Evolutionary conservation across 208 protist genomes (phyloP).

Genomic region (Leishmania guyanensis): DNA sequence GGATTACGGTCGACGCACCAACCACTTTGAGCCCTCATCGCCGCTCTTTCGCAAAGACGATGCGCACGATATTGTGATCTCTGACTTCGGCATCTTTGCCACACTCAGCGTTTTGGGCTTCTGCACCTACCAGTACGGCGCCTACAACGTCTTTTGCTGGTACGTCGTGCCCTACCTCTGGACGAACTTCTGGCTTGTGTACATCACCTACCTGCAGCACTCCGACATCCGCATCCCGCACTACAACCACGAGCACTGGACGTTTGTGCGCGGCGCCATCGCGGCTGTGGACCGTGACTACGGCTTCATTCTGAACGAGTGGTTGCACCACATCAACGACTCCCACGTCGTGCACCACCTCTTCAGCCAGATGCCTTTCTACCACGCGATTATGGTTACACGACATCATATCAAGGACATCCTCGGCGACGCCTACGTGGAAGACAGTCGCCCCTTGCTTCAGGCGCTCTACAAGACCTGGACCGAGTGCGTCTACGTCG

Average conservation of each 20-base stretch:
- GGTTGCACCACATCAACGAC: slow-evolving; percentile 94
- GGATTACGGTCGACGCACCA: slow-evolving; percentile 67
- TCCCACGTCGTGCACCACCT: slow-evolving; percentile 95
- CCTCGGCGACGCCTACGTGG: slow-evolving; percentile 72
- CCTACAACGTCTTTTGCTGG: slow-evolving; percentile 65
- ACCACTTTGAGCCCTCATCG: slow-evolving; percentile 85
- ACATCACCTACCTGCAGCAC: slow-evolving; percentile 95
- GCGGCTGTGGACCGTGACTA: slow-evolving; percentile 92
- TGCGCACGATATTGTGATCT: slow-evolving; percentile 63
- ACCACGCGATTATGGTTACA: slow-evolving; percentile 91
- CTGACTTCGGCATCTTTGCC: slow-evolving; percentile 70
- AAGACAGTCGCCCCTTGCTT: slow-evolving; percentile 54
- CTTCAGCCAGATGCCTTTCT: slow-evolving; percentile 94
- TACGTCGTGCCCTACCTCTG: slow-evolving; percentile 87
- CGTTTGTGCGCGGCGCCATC: slow-evolving; percentile 93
- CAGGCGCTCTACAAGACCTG: slow-evolving; percentile 48
- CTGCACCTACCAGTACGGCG: slow-evolving; percentile 52
- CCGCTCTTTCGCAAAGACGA: slow-evolving; percentile 85
- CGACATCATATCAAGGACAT: slow-evolving; percentile 72
- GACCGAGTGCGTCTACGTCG: slow-evolving; percentile 79
- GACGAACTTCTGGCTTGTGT: slow-evolving; percentile 92
- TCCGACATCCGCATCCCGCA: slow-evolving; percentile 92
- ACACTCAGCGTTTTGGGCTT: slow-evolving; percentile 49
- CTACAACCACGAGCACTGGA: slow-evolving; percentile 91
- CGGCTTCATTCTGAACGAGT: slow-evolving; percentile 79